Evolutionary conservation across 768 basidiomycete genomes (phyloP), one percentile per base, ranked within the genome.

Genomic region (Rhizopogon sp.): DNA sequence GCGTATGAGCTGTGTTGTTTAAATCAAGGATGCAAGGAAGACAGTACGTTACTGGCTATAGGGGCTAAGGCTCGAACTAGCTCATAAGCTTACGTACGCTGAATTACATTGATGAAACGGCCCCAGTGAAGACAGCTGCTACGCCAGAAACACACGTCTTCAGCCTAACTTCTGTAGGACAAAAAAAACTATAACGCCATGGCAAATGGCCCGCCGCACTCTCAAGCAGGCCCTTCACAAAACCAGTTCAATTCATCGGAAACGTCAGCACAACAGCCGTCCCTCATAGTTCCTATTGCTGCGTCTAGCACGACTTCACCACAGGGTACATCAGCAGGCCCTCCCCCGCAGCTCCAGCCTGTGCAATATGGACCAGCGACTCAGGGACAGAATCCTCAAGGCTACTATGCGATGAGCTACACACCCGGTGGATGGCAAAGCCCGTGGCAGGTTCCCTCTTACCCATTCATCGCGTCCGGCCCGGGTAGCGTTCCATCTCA

Each of bases 161-260:
- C 31, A 33, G 31, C 9, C 9, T 9, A 9, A 31, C 9, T 31
- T 7, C 31, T 9, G 31, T 33, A 33, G 31, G 31, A 33, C 22
- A 6, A 4, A 40, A 25, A 4, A 25, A 25, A 25, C 4, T 25
- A 5, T 11, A 40, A 8, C 31, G 57, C 43, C 20, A 79, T 76
- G 75, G 71, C 71, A 39, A 72, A 69, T 57, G 75, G 73, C 47
- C 73, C 73, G 29, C 73, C 74, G 39, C 60, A 77, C 4, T 68
- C 71, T 10, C 74, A 72, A 50, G 73, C 79, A 20, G 74, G 72
- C 7, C 69, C 75, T 17, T 73, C 76, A 16, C 63, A 65, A 22
- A 29, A 17, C 62, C 11, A 28, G 59, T 33, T 42, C 56, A 35
- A 39, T 52, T 3, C 54, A 14, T 51, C 57, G 4, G 62, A 61